phyloP scores from a whole-genome alignment of 2,329 filamentous ascomycete genomes.

The Aspergillus sclerotialis region DNA sequence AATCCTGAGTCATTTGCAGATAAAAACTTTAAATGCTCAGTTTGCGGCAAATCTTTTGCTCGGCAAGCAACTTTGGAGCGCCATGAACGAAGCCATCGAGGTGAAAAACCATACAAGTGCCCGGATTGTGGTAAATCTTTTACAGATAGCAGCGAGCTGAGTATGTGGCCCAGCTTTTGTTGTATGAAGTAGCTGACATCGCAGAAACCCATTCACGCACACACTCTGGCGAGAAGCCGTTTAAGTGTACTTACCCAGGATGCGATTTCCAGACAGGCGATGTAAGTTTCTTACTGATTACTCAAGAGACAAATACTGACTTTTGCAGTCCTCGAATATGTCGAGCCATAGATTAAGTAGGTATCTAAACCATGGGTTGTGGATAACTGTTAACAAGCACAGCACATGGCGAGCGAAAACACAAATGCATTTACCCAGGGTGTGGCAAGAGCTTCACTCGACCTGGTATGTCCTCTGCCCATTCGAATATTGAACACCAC shows the following conservation, averaged over 20 bases:
- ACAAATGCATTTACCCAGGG: slow-evolving; percentile 33
- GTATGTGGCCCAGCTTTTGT: slow-evolving; percentile 16
- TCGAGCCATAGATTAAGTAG: slow-evolving; percentile 38
- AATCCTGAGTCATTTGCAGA: slow-evolving; percentile 18
- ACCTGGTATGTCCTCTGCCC: slow-evolving; percentile 29
- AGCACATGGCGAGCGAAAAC: slow-evolving; percentile 36
- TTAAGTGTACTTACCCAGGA: slow-evolving; percentile 36
- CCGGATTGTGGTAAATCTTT: slow-evolving; percentile 36
- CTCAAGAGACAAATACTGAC: slow-evolving; percentile 1
- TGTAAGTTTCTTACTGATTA: slow-evolving; percentile 21
- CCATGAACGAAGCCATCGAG: slow-evolving; percentile 38
- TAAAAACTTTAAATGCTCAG: slow-evolving; percentile 35
- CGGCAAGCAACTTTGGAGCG: slow-evolving; percentile 37
- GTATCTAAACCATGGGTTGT: slow-evolving; percentile 5
- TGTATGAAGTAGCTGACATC: slow-evolving; percentile 11
- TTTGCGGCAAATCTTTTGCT: slow-evolving; percentile 36
- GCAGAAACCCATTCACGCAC: slow-evolving; percentile 38
- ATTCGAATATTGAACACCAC: too few species aligned
- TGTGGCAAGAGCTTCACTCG: slow-evolving; percentile 39
- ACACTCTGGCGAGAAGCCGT: slow-evolving; percentile 38
- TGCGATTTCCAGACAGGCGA: slow-evolving; percentile 39
- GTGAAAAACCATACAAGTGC: slow-evolving; percentile 38
- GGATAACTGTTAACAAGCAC: slow-evolving; percentile 6
- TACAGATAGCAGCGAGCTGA: slow-evolving; percentile 39
- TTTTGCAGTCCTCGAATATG: slow-evolving; percentile 36